Percentiles rank a stretch among this genome's conserved stretches.
Conservation (phyloP, 2,329 filamentous ascomycete species). For the Diaporthe destruens region DNA sequence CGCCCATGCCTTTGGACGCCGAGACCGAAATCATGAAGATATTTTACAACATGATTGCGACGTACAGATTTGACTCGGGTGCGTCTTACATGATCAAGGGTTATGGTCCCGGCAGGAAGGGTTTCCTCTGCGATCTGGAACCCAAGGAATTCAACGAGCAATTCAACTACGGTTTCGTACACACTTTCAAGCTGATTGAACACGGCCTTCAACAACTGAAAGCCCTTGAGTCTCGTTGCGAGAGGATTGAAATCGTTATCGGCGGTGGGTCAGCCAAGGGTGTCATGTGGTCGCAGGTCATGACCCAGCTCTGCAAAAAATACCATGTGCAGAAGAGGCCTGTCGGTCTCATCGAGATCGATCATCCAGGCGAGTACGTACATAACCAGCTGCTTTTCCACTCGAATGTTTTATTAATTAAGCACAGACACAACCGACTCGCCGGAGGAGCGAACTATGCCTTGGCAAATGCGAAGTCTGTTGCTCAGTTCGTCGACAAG, state of each 20-base stretch:
- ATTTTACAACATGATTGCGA: background rate
- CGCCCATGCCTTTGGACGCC: background rate
- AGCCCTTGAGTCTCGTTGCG: background rate
- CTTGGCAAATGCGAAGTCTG: background rate
- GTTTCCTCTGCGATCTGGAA: accelerated
- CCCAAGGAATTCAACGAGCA: background rate
- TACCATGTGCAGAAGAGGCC: background rate
- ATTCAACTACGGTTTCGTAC: background rate
- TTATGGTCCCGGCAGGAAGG: background rate
- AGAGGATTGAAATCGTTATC: background rate
- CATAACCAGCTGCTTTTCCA: accelerated
- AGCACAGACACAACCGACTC: background rate
- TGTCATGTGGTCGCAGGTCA: background rate
- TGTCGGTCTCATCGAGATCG: background rate
- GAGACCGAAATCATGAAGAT: background rate
- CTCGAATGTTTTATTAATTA: accelerated
- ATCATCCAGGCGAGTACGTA: background rate
- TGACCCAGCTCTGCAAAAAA: background rate
- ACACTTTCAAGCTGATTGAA: background rate
- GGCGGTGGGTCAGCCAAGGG: background rate
- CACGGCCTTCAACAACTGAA: background rate
- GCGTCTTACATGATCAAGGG: background rate
- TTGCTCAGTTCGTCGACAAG: background rate
- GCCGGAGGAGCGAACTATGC: conserved; percentile 4
- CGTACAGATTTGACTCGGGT: background rate